Base-by-base conservation (phyloP, 2,329 filamentous ascomycete genomes). In the Ophiocordyceps sinensis region DNA sequence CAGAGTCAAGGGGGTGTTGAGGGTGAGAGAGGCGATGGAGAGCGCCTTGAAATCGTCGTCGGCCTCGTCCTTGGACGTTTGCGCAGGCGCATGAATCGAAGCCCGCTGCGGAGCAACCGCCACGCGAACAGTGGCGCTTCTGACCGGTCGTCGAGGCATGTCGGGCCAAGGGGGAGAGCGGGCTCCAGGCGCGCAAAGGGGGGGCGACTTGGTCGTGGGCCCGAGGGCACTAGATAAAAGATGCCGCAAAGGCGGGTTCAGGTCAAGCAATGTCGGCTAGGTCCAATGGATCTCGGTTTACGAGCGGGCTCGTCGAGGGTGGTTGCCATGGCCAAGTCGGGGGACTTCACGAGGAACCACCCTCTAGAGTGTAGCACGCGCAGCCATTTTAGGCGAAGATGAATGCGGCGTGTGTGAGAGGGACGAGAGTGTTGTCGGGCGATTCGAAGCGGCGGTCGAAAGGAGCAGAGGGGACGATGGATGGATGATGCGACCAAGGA, bases 251-350 rank as follows among this genome's bases (percentile, higher is more conserved):
- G 5, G 6, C 11, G 12, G 7, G 6, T 17, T 21, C n/a, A 36
- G 17, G 12, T 35, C 32, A 35, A 35, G 14, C 12, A 23, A 31
- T 5, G 35, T 35, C 14, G 11, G 23, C 13, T 17, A 15, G 32
- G 32, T 15, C n/a, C 14, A 15, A 15, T 23, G 26, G 28, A 21
- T 37, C 40, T 39, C 42, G 45, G 30, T n/a, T n/a, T 31, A 39
- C 55, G 52, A 59, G 56, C 54, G 50, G 55, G 53, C 57, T 63
- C 62, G 59, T 57, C 56, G 68, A 72, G 67, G 68, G 68, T 70
- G 69, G 67, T 26, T 69, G 64, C 71, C 73, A 75, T 75, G 58
- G 64, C 62, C 62, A 66, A 61, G 52, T 55, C 56, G 58, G 60
- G 41, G 42, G 39, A 43, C 40, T 56, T 61, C 41, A 49, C 47